Conservation (phyloP, 2,329 filamentous ascomycete species). For the Fusarium pseudograminearum region DNA sequence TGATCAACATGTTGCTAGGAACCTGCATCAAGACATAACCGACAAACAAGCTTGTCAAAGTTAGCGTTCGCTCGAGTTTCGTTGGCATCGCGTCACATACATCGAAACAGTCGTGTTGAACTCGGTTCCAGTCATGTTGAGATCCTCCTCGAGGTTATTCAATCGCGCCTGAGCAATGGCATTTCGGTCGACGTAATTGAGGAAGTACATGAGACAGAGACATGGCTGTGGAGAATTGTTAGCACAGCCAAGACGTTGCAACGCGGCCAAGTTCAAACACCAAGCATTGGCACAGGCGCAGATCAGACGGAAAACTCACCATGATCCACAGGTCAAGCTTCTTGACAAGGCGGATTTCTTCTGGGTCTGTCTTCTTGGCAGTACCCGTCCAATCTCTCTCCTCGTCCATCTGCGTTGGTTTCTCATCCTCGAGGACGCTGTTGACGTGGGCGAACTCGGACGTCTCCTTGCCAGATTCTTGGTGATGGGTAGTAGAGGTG, state of each 20-base stretch:
- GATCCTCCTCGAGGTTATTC: constrained; percentile 61
- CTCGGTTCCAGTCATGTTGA: constrained; percentile 66
- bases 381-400: constrained; percentile 55
- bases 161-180: constrained; percentile 61
- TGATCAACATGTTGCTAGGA: constrained; percentile 58
- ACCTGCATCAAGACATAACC: constrained; percentile 61
- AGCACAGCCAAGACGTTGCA: background rate
- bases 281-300: background rate
- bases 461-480: constrained; percentile 23
- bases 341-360: constrained; percentile 55
- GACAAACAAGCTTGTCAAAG: constrained; percentile 49
- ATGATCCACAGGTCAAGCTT: constrained; percentile 59
- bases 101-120: constrained; percentile 62
- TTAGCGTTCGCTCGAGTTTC: background rate
- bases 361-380: constrained; percentile 54
- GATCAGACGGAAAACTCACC: constrained; percentile 44
- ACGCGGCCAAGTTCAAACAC: background rate
- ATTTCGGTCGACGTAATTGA: constrained; percentile 53
- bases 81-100: constrained; percentile 18
- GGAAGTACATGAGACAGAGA: constrained; percentile 58
- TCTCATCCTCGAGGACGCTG: constrained; percentile 44
- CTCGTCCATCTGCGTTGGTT: constrained; percentile 29
- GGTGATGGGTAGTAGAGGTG: constrained; percentile 20
- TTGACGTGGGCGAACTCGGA: constrained; percentile 41
- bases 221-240: constrained; percentile 36